Conservation (phyloP, 1,284 basidiomycete species). For the Hemileia vastatrix region DNA sequence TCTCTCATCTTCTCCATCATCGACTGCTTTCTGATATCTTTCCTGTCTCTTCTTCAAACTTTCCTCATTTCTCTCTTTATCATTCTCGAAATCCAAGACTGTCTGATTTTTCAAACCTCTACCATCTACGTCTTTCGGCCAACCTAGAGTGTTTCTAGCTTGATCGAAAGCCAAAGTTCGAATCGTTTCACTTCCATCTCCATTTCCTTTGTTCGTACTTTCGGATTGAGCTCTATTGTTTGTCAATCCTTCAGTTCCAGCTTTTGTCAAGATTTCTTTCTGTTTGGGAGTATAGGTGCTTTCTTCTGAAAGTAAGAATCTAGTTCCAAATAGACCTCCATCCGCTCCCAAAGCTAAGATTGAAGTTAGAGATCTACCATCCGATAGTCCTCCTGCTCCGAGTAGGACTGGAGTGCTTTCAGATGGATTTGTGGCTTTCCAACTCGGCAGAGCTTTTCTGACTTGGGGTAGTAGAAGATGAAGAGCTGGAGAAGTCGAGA, state of each 20-base stretch:
- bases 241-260: background rate
- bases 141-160: constrained; percentile 36
- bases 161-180: constrained; percentile 40
- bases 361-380: constrained; percentile 31
- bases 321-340: constrained; percentile 38
- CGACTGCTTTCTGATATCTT: constrained; percentile 34
- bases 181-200: constrained; percentile 27
- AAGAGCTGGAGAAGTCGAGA: constrained; percentile 33
- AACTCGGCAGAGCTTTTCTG: constrained; percentile 10
- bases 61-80: constrained; percentile 12
- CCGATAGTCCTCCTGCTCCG: constrained; percentile 36
- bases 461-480: constrained; percentile 28
- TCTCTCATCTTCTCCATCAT: constrained; percentile 30
- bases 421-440: constrained; percentile 25
- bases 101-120: constrained; percentile 35
- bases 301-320: constrained; percentile 40
- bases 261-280: constrained; percentile 32
- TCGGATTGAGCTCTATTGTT: background rate
- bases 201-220: background rate
- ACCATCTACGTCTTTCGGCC: constrained; percentile 39
- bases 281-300: constrained; percentile 34
- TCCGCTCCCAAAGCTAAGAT: constrained; percentile 34
- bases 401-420: constrained; percentile 27
- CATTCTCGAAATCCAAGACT: constrained; percentile 34
- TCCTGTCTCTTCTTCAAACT: constrained; percentile 28